A percentile compares a stretch with the other conserved stretches of the same genome.
phyloP scores from a whole-genome alignment of 306 rosid genomes.

The Trifolium pratense region DNA sequence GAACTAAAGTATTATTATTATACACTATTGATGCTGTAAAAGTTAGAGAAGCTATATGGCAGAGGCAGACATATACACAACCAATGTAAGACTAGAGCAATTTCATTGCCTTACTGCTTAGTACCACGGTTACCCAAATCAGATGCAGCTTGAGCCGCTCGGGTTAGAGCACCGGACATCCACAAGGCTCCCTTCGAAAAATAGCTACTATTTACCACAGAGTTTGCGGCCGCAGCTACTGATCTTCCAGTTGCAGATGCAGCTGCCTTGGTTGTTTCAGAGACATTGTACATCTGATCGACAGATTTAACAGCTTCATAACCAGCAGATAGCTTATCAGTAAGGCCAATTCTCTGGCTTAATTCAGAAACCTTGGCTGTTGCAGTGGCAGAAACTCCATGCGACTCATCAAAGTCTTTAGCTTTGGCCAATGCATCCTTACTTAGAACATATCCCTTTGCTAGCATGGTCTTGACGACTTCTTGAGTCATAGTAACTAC shows the following conservation, averaged over 20 bases:
- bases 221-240: conserved; percentile 71
- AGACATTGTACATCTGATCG: conserved; percentile 73
- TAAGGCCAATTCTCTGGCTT: conserved; percentile 73
- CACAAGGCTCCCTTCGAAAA: conserved; percentile 85
- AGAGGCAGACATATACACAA: conserved; percentile 36
- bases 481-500: conserved; percentile 77
- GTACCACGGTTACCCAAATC: conserved; percentile 67
- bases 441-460: conserved; percentile 78
- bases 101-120: conserved; percentile 45
- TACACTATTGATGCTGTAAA: neutral
- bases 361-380: conserved; percentile 77
- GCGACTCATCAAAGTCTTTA: conserved; percentile 73
- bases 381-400: conserved; percentile 74
- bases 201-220: conserved; percentile 73
- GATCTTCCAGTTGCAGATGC: conserved; percentile 77
- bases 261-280: conserved; percentile 68
- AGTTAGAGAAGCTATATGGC: conserved; percentile 18
- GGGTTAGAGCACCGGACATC: conserved; percentile 69
- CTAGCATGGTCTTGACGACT: conserved; percentile 82
- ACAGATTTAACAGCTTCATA: conserved; percentile 62
- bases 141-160: conserved; percentile 70
- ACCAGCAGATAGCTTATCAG: conserved; percentile 68
- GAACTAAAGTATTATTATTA: neutral
- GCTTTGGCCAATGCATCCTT: conserved; percentile 81
- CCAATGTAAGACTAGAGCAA: neutral